Conservation (phyloP, 2,329 filamentous ascomycete genomes). For the Simplicillium sp. region DNA sequence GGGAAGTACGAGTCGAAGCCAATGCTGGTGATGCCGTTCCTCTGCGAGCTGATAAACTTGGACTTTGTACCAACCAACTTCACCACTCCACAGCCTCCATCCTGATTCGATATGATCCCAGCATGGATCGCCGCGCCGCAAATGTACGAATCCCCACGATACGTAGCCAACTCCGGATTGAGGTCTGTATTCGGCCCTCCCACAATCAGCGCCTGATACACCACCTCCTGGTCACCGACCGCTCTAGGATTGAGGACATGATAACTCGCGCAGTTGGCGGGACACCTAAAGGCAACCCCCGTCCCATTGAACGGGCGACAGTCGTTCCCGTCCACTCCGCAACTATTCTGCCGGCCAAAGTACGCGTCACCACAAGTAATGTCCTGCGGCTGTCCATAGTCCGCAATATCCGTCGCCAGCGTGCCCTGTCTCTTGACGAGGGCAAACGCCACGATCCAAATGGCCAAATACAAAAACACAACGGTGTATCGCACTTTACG, state of each 20-base stretch:
- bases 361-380: slow-evolving; percentile 61
- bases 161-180: slow-evolving; percentile 42
- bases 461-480: slow-evolving; percentile 48
- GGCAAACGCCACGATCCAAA: slow-evolving; percentile 63
- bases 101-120: slow-evolving; percentile 60
- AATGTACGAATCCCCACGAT: slow-evolving; percentile 84
- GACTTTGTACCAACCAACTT: slow-evolving; percentile 59
- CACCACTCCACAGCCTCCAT: slow-evolving; percentile 77
- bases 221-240: slow-evolving; percentile 59
- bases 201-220: slow-evolving; percentile 56
- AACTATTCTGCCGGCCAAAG: slow-evolving; percentile 62
- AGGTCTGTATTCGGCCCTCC: slow-evolving; percentile 48
- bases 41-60: slow-evolving; percentile 52
- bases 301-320: slow-evolving; percentile 67
- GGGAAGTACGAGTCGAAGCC: slow-evolving; percentile 86
- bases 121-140: slow-evolving; percentile 80
- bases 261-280: slow-evolving; percentile 59
- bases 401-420: slow-evolving; percentile 49
- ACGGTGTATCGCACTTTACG: slow-evolving; percentile 48
- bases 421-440: slow-evolving; percentile 58
- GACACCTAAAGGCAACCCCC: slow-evolving; percentile 65
- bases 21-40: slow-evolving; percentile 68
- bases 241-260: slow-evolving; percentile 63
- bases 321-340: slow-evolving; percentile 63
- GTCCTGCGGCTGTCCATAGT: slow-evolving; percentile 55